Conservation (phyloP, 1,284 basidiomycete species). For the Boletus mariae region DNA sequence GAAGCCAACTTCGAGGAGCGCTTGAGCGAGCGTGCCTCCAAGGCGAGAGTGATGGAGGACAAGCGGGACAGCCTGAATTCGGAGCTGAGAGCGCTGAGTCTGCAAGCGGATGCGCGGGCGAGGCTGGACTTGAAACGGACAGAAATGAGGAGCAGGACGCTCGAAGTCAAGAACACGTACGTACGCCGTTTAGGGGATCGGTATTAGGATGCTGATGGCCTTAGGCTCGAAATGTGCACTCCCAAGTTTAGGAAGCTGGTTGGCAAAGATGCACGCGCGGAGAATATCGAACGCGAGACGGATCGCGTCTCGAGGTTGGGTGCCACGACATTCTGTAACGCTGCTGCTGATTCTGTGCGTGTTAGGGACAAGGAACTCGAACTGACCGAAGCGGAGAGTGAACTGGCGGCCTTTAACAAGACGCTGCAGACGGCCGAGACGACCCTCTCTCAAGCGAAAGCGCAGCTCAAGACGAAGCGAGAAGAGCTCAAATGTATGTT, state of each 20-base stretch:
- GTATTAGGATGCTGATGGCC: neutral
- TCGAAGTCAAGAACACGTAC: conserved; percentile 67
- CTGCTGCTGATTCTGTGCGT: neutral
- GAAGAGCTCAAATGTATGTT: conserved; percentile 59
- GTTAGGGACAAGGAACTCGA: conserved; percentile 67
- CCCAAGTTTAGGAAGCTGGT: conserved; percentile 63
- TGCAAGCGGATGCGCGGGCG: conserved; percentile 82
- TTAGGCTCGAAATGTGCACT: conserved; percentile 60
- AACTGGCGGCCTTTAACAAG: conserved; percentile 48
- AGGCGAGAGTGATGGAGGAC: conserved; percentile 63
- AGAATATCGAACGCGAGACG: conserved; percentile 72
- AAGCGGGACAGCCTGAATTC: conserved; percentile 66
- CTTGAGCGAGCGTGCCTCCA: conserved; percentile 56
- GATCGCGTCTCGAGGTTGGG: conserved; percentile 56
- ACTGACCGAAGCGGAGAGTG: conserved; percentile 51
- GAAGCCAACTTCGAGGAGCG: conserved; percentile 67
- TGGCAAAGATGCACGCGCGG: conserved; percentile 53
- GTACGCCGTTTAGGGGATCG: conserved; percentile 24
- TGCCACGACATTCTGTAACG: neutral
- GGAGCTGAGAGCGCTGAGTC: conserved; percentile 73
- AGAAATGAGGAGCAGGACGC: conserved; percentile 63
- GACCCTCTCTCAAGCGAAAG: conserved; percentile 53
- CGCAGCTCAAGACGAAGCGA: conserved; percentile 60
- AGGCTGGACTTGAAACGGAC: conserved; percentile 74
- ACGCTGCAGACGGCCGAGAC: conserved; percentile 61